Evolutionary conservation across 2,329 filamentous ascomycete species (phyloP).

Genomic region (Stagonosporopsis cucurbitacearum): DNA sequence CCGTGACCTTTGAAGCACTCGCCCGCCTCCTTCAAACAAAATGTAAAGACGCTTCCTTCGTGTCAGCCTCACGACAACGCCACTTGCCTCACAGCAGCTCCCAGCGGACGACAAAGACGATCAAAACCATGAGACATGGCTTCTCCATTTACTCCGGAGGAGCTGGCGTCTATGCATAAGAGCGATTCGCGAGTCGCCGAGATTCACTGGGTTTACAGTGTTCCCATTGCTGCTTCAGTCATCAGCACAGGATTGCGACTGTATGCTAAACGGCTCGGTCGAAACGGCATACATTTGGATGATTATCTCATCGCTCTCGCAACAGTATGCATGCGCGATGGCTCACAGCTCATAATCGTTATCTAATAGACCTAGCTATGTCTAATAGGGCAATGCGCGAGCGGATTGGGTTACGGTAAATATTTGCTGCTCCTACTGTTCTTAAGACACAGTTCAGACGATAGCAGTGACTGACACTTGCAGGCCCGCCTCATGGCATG

Average conservation of each 20-base stretch:
- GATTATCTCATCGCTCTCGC: slow-evolving; percentile 43
- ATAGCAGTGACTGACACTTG: slow-evolving; percentile 17
- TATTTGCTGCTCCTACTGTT: background rate
- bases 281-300: slow-evolving; percentile 43
- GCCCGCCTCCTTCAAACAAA: background rate
- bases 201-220: slow-evolving; percentile 42
- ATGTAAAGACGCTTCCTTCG: slow-evolving; percentile 14
- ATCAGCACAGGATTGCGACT: slow-evolving; percentile 37
- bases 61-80: slow-evolving; percentile 17
- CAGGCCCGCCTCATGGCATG: slow-evolving; percentile 44
- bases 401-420: slow-evolving; percentile 38
- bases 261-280: slow-evolving; percentile 39
- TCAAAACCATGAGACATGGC: slow-evolving; percentile 20
- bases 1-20: background rate
- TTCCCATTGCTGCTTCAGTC: slow-evolving; percentile 37
- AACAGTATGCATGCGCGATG: slow-evolving; percentile 31
- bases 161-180: slow-evolving; percentile 38
- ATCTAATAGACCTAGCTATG: slow-evolving; percentile 30
- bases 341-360: background rate
- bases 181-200: slow-evolving; percentile 37
- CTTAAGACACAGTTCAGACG: background rate
- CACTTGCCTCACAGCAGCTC: slow-evolving; percentile 6
- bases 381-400: slow-evolving; percentile 39
- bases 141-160: slow-evolving; percentile 37
- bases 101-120: slow-evolving; percentile 4